Evolutionary conservation across 2,329 filamentous ascomycete genomes (phyloP), one percentile per base, ranked within the genome.

Genomic region (Chalaropsis ovoidea): DNA sequence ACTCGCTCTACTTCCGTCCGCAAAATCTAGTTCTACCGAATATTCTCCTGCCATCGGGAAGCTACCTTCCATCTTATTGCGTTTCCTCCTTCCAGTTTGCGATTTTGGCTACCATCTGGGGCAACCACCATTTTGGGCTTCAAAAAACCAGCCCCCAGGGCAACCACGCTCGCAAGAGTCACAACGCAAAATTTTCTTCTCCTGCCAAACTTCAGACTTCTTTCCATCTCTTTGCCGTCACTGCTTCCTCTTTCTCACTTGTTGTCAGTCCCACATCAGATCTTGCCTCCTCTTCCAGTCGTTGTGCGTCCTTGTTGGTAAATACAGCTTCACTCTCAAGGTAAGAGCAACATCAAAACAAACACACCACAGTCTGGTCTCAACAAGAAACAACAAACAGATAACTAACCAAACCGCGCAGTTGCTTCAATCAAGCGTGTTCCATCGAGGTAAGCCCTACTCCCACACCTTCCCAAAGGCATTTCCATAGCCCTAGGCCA

Each of bases 271-370:
- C 31, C 8, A n/a, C 17, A 7, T 19, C 27, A 19, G 54, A 58
- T 35, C 3, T 19, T 58, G 54, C 24, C 27, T n/a, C 5, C 17
- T n/a, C 24, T 31, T 19, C 17, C 17, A 39, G 13, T 1, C 54
- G 15, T 52, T 24, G 47, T 52, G 47, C 6, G 27, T 47, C 6
- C 5, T 58, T 58, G 54, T 58, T 58, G 31, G 31, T 58, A 58
- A 39, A 58, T 39, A 58, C 31, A 4, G 54, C 31, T 35, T 58
- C 17, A 35, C 54, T 19, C 10, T 10, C 31, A n/a, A 17, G 54
- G 27, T 39, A 58, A 39, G 54, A 58, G n/a, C 54, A 58, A 39
- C 54, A 35, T 58, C 54, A 56, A 58, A 13, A 58, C 54, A 58
- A 58, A 19, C 54, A 39, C 27, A 58, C 24, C 3, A 1, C 31